A percentile compares a stretch with the other conserved stretches of the same genome.
phyloP scores from a whole-genome alignment of 1,284 basidiomycete genomes.

The Testicularia cyperi region DNA sequence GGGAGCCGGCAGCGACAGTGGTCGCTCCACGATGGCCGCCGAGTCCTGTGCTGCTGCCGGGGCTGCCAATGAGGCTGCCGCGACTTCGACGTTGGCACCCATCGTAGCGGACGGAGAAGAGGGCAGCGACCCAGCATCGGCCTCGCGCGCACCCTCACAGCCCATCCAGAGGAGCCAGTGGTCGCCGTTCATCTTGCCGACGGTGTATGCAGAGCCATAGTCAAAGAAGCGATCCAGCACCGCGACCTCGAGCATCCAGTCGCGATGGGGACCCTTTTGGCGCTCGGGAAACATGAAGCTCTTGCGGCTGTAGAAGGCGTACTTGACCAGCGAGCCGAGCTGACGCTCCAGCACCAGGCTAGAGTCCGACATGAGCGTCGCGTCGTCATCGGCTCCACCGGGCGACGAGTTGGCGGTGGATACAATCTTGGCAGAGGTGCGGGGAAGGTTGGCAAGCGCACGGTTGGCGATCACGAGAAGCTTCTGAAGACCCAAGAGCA shows the following conservation, averaged over 20 bases:
- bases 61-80: too few relatives aligned
- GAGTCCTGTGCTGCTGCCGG: not conserved
- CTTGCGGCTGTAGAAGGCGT: slow-evolving; percentile 89
- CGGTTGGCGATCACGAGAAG: slow-evolving; percentile 72
- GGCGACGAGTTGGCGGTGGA: slow-evolving; percentile 6
- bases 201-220: slow-evolving; percentile 85
- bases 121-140: too few relatives aligned
- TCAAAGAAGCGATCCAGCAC: slow-evolving; percentile 85
- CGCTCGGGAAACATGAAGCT: slow-evolving; percentile 99
- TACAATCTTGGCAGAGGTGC: slow-evolving; percentile 20
- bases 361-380: slow-evolving; percentile 17
- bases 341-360: slow-evolving; percentile 26
- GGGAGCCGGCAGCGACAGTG: slow-evolving; percentile 33
- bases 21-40: slow-evolving; percentile 25
- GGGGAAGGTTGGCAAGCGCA: slow-evolving; percentile 64
- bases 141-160: slow-evolving; percentile 42
- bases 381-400: slow-evolving; percentile 1
- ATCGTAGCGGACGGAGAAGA: slow-evolving; percentile 52
- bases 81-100: too few relatives aligned
- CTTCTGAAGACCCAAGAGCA: slow-evolving; percentile 73
- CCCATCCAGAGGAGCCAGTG: slow-evolving; percentile 89
- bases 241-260: slow-evolving; percentile 90
- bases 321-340: slow-evolving; percentile 48
- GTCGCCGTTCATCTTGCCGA: slow-evolving; percentile 97
- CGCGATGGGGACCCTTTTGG: slow-evolving; percentile 87